phyloP scores from a whole-genome alignment of 73 alveolate genomes.

The Paraurostyla sp. region DNA sequence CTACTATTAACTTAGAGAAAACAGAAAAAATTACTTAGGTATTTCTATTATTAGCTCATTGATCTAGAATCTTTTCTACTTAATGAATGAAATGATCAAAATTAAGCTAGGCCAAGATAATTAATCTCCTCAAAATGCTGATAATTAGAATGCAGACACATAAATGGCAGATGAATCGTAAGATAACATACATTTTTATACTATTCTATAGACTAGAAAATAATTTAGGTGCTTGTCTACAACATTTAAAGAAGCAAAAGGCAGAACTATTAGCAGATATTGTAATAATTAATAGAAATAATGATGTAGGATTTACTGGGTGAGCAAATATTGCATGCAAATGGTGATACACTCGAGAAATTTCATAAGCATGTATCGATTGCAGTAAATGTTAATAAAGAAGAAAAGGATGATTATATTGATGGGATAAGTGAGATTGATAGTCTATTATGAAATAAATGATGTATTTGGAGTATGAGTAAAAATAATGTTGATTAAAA shows the following conservation, averaged over 20 bases:
- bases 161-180: background rate
- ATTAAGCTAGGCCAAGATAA: background rate
- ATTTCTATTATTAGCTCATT: background rate
- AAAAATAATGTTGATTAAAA: too few relatives aligned
- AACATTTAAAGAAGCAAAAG: background rate
- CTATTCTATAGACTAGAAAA: background rate
- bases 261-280: background rate
- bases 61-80: background rate
- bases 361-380: background rate
- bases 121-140: background rate
- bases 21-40: background rate
- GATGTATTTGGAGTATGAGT: too few relatives aligned
- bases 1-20: background rate
- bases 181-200: background rate
- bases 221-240: background rate
- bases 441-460: background rate
- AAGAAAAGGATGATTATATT: background rate
- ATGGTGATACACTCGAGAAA: background rate
- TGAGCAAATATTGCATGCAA: background rate
- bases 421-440: background rate
- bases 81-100: background rate
- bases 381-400: background rate
- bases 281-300: background rate
- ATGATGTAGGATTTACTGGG: background rate
- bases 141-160: background rate